Evolutionary conservation across 129 eudicot genomes (phyloP), one percentile per base, ranked within the genome.

Genomic region (Pseudognaphalium luteoalbum): DNA sequence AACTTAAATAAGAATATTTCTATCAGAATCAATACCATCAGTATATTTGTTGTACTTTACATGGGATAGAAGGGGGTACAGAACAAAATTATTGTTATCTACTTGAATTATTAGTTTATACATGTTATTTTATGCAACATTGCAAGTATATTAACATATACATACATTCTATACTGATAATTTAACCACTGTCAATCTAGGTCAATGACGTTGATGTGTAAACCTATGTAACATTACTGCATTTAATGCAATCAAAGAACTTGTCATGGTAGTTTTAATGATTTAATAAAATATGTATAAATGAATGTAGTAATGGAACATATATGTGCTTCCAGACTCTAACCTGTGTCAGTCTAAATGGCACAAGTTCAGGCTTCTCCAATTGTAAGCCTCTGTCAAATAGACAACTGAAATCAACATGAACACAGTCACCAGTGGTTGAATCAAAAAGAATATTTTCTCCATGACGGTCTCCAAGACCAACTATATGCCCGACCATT

Each of bases 381-480:
- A 95, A 86, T 82, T 76, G 92, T 78, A 95, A 82, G 22, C 99
- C 99, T 86, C 81, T 87, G 84, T 95, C 97, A 91, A 95, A 95
- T 83, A 95, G 89, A 84, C 99, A 95, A 85, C 99, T 95, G 80
- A 95, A 95, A 83, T 95, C 99, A 65, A 95, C 99, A 87, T 95
- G 99, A 72, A 95, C 91, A 79, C 99, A 95, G 76, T 95, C 99
- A 39, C 99, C 99, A 0, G 92, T 91, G n/a, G 97, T 91, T 11
- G 99, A 95, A 81, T 95, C 99, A 85, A 95, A 95, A 70, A 95
- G 96, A 54, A 95, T 95, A 79, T 95, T 95, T 71, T 95, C 99
- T 58, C 99, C 99, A 82, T 95, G 99, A n/a, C 99, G 92, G 74
- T 95, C 99, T 47, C 99, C 99, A 74, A 95, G 96, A 67, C 99